Evolutionary conservation across 176 grass and related monocot genomes (phyloP).

Genomic region (Triticum monococcum): DNA sequence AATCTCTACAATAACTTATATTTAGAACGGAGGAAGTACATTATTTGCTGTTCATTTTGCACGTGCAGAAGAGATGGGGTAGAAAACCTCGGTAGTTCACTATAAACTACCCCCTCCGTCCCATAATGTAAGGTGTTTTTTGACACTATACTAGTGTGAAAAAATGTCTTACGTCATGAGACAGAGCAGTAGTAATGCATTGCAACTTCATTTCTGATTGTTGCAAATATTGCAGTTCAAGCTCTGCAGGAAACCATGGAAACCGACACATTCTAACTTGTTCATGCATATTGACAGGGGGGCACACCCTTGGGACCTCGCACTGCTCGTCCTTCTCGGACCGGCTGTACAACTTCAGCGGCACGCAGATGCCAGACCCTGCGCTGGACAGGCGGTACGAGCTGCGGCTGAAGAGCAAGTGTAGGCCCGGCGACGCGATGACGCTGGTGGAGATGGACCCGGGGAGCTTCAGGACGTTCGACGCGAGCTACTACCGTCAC

Average conservation of each 20-base stretch:
- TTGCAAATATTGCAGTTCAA: background rate
- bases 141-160: too few relatives aligned
- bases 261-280: background rate
- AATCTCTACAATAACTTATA: too few relatives aligned
- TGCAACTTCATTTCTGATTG: background rate
- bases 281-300: constrained; percentile 39
- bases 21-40: background rate
- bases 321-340: constrained; percentile 69
- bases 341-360: constrained; percentile 64
- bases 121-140: too few relatives aligned
- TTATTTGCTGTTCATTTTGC: background rate
- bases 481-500: constrained; percentile 66
- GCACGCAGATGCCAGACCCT: constrained; percentile 44
- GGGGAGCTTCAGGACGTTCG: constrained; percentile 77
- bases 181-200: background rate
- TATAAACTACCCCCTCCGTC: background rate
- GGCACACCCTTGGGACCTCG: constrained; percentile 69
- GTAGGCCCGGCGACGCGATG: constrained; percentile 39
- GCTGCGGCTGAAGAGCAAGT: constrained; percentile 49
- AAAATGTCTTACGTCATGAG: too few relatives aligned
- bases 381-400: constrained; percentile 51
- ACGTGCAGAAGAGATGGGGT: background rate
- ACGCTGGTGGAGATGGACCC: constrained; percentile 87
- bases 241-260: background rate
- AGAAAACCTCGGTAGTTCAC: background rate